phyloP scores from a whole-genome alignment of 2,329 filamentous ascomycete genomes.

The Clarireedia hainanense region DNA sequence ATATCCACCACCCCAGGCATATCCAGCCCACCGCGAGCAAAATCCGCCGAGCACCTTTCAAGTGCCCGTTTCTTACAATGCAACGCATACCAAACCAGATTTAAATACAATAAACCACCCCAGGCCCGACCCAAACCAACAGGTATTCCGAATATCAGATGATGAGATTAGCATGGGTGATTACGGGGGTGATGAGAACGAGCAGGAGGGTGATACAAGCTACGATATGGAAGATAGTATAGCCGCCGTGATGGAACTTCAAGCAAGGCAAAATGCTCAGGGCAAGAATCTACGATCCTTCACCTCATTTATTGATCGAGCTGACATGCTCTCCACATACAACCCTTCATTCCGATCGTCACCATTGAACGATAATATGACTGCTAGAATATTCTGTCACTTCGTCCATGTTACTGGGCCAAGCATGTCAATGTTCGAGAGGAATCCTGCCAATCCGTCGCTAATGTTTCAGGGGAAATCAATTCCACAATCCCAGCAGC shows the following conservation, averaged over 20 bases:
- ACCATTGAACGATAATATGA: slow-evolving; percentile 72
- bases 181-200: slow-evolving; percentile 32
- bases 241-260: slow-evolving; percentile 19
- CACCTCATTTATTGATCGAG: slow-evolving; percentile 34
- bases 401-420: slow-evolving; percentile 86
- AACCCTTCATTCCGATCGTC: slow-evolving; percentile 56
- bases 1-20: not conserved
- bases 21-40: not conserved
- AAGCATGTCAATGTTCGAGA: slow-evolving; percentile 79
- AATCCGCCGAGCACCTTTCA: no score
- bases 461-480: slow-evolving; percentile 54
- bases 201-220: slow-evolving; percentile 30
- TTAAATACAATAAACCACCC: not conserved
- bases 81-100: not conserved
- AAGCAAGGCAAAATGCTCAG: slow-evolving; percentile 23
- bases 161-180: slow-evolving; percentile 9
- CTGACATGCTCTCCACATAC: slow-evolving; percentile 55
- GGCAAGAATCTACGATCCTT: slow-evolving; percentile 36
- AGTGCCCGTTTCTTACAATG: not conserved
- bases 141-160: slow-evolving; percentile 30
- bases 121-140: not conserved
- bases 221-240: slow-evolving; percentile 7
- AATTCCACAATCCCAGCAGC: slow-evolving; percentile 55
- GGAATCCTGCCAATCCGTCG: slow-evolving; percentile 66
- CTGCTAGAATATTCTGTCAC: slow-evolving; percentile 79